phyloP scores from a whole-genome alignment of 176 grass and related monocot genomes.

The Dendrocalamus sinicus region DNA sequence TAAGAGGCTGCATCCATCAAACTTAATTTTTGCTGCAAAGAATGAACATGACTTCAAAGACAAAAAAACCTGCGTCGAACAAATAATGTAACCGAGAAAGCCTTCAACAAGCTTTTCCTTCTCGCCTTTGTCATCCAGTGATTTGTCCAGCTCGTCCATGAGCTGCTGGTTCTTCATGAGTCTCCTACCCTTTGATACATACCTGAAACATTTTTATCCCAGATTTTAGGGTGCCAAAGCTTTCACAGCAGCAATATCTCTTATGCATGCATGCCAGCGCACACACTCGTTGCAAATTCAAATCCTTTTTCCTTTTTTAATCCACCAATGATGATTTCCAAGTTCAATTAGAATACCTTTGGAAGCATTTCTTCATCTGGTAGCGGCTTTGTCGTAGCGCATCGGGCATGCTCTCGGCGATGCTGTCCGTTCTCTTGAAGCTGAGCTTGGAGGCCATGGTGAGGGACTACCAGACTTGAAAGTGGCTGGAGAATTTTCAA shows the following conservation, averaged over 20 bases:
- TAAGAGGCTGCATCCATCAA: not conserved
- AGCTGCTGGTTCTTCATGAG: slow-evolving; percentile 90
- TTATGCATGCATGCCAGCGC: not conserved
- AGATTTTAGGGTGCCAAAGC: not conserved
- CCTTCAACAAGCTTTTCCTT: slow-evolving; percentile 59
- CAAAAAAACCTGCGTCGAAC: slow-evolving; percentile 72
- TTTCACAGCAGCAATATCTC: not conserved
- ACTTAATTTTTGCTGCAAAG: not conserved
- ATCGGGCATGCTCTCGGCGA: slow-evolving; percentile 87
- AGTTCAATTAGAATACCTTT: slow-evolving; percentile 43
- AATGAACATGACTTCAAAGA: not conserved
- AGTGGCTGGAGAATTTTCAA: not conserved
- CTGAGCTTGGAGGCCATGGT: slow-evolving; percentile 62
- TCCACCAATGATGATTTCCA: not conserved
- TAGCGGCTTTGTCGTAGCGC: slow-evolving; percentile 82
- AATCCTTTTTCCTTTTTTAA: not conserved
- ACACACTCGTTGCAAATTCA: slow-evolving; percentile 4
- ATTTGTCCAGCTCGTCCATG: slow-evolving; percentile 83
- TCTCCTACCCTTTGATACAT: slow-evolving; percentile 82
- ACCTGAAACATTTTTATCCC: slow-evolving; percentile 54
- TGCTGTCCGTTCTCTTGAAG: slow-evolving; percentile 85
- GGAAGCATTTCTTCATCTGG: slow-evolving; percentile 96
- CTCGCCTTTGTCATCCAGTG: slow-evolving; percentile 88
- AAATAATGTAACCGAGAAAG: slow-evolving; percentile 70
- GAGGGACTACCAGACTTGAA: slow-evolving; percentile 15